Evolutionary conservation across 2,329 filamentous ascomycete genomes (phyloP).

Genomic region (Penicillium janthinellum): DNA sequence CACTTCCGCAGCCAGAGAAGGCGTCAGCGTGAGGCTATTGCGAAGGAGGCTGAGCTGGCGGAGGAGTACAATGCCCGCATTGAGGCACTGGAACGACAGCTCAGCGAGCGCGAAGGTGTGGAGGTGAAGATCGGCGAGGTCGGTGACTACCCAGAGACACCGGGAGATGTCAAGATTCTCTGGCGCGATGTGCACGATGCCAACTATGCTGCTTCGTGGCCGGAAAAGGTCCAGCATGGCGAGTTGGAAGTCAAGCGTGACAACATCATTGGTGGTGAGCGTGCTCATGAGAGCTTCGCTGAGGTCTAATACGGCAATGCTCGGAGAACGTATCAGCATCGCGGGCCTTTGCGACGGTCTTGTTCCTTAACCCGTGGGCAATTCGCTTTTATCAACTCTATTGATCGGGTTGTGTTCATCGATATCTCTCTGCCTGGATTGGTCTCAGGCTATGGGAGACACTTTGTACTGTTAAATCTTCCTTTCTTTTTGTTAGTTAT

Average conservation of each 20-base stretch:
- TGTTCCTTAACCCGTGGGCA: background rate
- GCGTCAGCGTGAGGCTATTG: constrained; percentile 34
- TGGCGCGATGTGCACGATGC: constrained; percentile 51
- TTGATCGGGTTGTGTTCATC: constrained; percentile 14
- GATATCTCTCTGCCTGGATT: constrained; percentile 16
- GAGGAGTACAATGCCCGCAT: constrained; percentile 30
- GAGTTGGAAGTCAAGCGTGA: constrained; percentile 40
- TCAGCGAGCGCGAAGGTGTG: constrained; percentile 13
- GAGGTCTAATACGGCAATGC: constrained; percentile 29
- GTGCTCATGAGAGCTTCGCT: constrained; percentile 10
- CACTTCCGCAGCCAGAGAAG: constrained; percentile 7
- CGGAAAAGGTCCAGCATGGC: constrained; percentile 46
- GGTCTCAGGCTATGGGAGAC: constrained; percentile 16
- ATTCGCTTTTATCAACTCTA: constrained; percentile 5
- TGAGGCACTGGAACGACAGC: constrained; percentile 20
- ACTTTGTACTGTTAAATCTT: constrained; percentile 12
- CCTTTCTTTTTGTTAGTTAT: constrained; percentile 15
- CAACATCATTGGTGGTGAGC: constrained; percentile 40
- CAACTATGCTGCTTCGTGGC: constrained; percentile 46
- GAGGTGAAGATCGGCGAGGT: constrained; percentile 35
- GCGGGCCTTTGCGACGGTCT: constrained; percentile 2
- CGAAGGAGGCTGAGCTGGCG: constrained; percentile 27
- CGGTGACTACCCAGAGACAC: constrained; percentile 30
- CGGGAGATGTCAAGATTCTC: constrained; percentile 45
- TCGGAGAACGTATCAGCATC: constrained; percentile 24